Evolutionary conservation across 768 basidiomycete species (phyloP), one percentile per base, ranked within the genome.

Genomic region (Pleurotus giganteus): DNA sequence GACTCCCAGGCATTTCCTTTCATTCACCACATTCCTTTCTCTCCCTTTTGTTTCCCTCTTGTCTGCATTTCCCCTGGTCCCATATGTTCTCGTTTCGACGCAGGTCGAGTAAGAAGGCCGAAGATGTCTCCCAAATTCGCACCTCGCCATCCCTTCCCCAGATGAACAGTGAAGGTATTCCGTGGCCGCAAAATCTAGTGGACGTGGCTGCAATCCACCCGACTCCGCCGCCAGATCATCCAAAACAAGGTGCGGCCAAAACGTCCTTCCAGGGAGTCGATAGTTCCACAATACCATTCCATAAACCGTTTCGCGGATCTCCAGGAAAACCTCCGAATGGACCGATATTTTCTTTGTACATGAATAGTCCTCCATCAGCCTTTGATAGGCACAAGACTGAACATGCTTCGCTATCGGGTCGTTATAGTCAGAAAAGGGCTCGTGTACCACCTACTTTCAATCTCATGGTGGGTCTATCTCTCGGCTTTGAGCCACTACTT

Each of bases 101-200:
- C 62, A 89, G 84, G 69, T 75, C 81, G 56, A 71, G 69, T 62
- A 83, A 76, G 74, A 75, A 78, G 71, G 70, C 68, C 62, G 73
- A 78, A 62, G 69, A 76, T 37, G 60, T 71, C 1, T 71, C 76
- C 31, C 71, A 72, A 57, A 76, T 92, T 50, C 85, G 83, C 63
- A 77, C 84, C n/a, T 89, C 88, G 36, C 87, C 89, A 6, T 92
- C 90, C 47, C 79, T 93, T 32, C 91, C 91, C 55, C 84, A 90
- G 64, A 79, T 93, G 60, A 78, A 74, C 50, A 79, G 85, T 41
- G 86, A 84, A 63, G 88, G 85, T 31, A 88, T 91, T 34, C 86
- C 86, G 54, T 94, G 91, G 91, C 91, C 91, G 21, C 87, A 86
- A 70, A 79, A 86, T 69, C 80, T 94, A 31, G 84, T 94, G 37